Evolutionary conservation across 169 alveolate genomes (phyloP).

Genomic region (Plasmodium malariae): DNA sequence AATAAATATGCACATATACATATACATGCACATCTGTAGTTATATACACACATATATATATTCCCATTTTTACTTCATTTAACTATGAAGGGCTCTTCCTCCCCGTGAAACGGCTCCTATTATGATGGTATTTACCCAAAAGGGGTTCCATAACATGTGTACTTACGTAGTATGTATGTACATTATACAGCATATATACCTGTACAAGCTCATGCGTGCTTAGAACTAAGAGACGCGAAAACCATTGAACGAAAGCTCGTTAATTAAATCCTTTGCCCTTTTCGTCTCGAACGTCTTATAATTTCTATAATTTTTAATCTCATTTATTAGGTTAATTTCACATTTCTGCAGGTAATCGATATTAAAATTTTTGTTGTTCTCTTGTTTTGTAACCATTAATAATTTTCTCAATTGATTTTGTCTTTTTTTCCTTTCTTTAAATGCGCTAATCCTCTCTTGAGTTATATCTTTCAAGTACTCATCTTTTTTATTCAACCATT

Average conservation of each 20-base stretch:
- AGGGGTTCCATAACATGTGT: too few relatives aligned
- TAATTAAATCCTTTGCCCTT: slow-evolving; percentile 32
- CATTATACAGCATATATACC: too few relatives aligned
- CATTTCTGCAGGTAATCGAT: slow-evolving; percentile 55
- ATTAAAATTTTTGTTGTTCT: slow-evolving; percentile 49
- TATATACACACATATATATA: too few relatives aligned
- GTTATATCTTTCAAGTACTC: slow-evolving; percentile 42
- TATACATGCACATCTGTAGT: too few relatives aligned
- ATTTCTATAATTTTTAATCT: slow-evolving; percentile 36
- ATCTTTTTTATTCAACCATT: slow-evolving; percentile 38
- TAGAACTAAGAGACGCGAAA: too few relatives aligned
- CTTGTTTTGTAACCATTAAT: slow-evolving; percentile 50
- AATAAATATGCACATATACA: too few relatives aligned
- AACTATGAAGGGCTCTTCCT: too few relatives aligned
- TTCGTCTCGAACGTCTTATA: slow-evolving; percentile 44
- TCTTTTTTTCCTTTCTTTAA: slow-evolving; percentile 55
- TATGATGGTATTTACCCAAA: too few relatives aligned
- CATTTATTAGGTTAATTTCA: slow-evolving; percentile 46
- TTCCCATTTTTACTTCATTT: too few relatives aligned
- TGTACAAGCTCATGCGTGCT: too few relatives aligned
- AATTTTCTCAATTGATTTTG: slow-evolving; percentile 46
- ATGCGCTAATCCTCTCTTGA: slow-evolving; percentile 39
- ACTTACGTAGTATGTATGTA: too few relatives aligned
- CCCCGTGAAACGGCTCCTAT: too few relatives aligned
- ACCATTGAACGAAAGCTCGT: not conserved